A percentile compares a stretch with the other conserved stretches of the same genome.
These are phyloP conservation scores for Cephalotrichum gorgonifer DNA, from an alignment of 2,329 filamentous ascomycete species.

Conservation along the genomic window DNA sequence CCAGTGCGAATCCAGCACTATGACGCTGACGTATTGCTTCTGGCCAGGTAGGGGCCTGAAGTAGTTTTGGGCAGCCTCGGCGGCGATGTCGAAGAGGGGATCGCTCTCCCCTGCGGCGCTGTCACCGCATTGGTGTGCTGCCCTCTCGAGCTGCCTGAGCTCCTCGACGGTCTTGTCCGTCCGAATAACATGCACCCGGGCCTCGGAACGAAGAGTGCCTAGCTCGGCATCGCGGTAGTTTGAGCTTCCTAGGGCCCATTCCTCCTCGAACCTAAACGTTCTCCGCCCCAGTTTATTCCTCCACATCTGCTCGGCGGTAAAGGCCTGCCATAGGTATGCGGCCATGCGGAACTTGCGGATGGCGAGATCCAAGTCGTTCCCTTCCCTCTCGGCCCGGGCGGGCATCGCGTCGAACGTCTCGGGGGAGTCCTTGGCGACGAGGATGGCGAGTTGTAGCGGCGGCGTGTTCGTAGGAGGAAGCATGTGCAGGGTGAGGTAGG, in stretches of 20 bases:
- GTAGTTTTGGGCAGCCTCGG: slow-evolving; percentile 66
- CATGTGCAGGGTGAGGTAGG: slow-evolving; percentile 77
- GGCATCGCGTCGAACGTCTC: slow-evolving; percentile 77
- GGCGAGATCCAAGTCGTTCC: slow-evolving; percentile 70
- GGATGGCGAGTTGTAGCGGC: slow-evolving; percentile 78
- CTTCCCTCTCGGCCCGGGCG: slow-evolving; percentile 65
- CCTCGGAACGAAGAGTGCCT: slow-evolving; percentile 76
- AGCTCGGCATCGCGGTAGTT: slow-evolving; percentile 63
- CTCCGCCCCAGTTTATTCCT: slow-evolving; percentile 78
- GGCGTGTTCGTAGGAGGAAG: slow-evolving; percentile 68
- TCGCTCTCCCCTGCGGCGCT: slow-evolving; percentile 56
- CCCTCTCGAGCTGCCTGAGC: slow-evolving; percentile 65
- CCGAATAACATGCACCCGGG: slow-evolving; percentile 78
- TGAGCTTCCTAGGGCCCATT: slow-evolving; percentile 79
- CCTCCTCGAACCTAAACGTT: slow-evolving; percentile 85
- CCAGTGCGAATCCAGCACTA: slow-evolving; percentile 86
- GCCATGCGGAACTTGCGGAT: slow-evolving; percentile 89
- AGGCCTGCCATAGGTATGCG: slow-evolving; percentile 93
- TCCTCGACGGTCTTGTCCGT: slow-evolving; percentile 77
- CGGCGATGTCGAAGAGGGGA: slow-evolving; percentile 67
- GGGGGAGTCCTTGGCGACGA: slow-evolving; percentile 80
- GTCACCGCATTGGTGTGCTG: slow-evolving; percentile 55
- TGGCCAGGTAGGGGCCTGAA: slow-evolving; percentile 68
- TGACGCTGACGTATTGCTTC: slow-evolving; percentile 76
- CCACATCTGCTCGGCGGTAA: slow-evolving; percentile 93